phyloP scores from a whole-genome alignment of 2,329 filamentous ascomycete genomes.

The Lachnellula hyalina region DNA sequence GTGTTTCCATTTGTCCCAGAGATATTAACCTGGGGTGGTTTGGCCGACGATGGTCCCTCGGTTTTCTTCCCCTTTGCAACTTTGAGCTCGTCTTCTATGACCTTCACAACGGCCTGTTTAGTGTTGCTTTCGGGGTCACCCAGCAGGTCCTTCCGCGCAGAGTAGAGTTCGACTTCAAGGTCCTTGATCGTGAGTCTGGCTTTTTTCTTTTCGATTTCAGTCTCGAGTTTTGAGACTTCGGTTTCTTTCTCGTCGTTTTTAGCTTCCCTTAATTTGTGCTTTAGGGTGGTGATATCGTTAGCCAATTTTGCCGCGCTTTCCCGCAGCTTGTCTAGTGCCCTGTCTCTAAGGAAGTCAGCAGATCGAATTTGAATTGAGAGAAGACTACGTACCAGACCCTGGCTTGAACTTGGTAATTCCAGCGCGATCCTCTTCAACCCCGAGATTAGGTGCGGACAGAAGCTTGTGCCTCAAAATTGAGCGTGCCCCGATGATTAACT shows the following conservation, averaged over 20 bases:
- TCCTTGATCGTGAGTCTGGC: not conserved
- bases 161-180: not conserved
- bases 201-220: not conserved
- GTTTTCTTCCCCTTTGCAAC: not conserved
- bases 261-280: not conserved
- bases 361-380: not conserved
- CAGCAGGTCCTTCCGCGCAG: not conserved
- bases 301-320: not conserved
- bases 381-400: not conserved
- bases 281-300: not conserved
- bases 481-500: slow-evolving; percentile 11
- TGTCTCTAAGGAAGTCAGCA: not conserved
- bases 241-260: not conserved
- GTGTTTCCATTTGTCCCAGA: not conserved
- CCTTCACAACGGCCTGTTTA: not conserved
- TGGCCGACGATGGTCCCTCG: not conserved
- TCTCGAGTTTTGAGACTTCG: not conserved
- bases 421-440: not conserved
- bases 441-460: slow-evolving; percentile 4
- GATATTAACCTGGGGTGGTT: not conserved
- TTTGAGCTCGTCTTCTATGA: not conserved
- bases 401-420: not conserved
- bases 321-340: not conserved
- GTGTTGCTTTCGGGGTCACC: not conserved
- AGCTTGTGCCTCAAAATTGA: slow-evolving; percentile 7